Percentiles rank a stretch among this genome's conserved stretches.
These are phyloP conservation scores for Podospora bellae-mahoneyi DNA, from an alignment of 495 filamentous ascomycete species.

Conservation along the genomic window DNA sequence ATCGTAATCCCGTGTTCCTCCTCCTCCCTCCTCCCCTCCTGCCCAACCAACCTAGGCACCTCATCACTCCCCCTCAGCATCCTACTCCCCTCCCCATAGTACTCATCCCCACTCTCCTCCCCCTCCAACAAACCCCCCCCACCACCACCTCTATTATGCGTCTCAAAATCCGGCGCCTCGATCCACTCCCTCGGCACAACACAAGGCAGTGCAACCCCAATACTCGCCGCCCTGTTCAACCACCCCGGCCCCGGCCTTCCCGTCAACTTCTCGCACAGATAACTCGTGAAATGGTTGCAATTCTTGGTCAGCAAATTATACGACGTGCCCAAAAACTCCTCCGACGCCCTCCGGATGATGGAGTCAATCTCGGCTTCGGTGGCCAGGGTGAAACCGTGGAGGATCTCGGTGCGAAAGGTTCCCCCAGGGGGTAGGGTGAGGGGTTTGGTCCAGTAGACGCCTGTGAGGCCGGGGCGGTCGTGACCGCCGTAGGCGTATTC, in stretches of 20 bases:
- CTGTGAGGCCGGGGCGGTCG: slow-evolving; percentile 59
- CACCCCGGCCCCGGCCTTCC: slow-evolving; percentile 61
- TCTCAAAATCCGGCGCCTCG: slow-evolving; percentile 67
- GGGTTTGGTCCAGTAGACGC: slow-evolving; percentile 76
- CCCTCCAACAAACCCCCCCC: slow-evolving; percentile 55
- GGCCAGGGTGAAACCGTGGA: slow-evolving; percentile 68
- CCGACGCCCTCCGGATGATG: slow-evolving; percentile 60
- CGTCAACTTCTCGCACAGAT: slow-evolving; percentile 64
- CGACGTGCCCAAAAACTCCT: slow-evolving; percentile 62
- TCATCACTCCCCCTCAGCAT: slow-evolving; percentile 32
- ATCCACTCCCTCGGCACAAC: slow-evolving; percentile 79
- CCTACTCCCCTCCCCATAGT: slow-evolving; percentile 16
- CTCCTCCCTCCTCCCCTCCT: slow-evolving; percentile 32
- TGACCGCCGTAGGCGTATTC: slow-evolving; percentile 87
- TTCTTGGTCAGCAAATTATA: slow-evolving; percentile 78
- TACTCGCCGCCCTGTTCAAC: slow-evolving; percentile 74
- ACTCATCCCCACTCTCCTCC: slow-evolving; percentile 39
- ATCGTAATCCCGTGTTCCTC: slow-evolving; percentile 27
- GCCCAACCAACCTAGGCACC: slow-evolving; percentile 29
- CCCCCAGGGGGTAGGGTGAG: slow-evolving; percentile 65
- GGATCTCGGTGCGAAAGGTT: slow-evolving; percentile 63
- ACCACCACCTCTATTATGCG: slow-evolving; percentile 51
- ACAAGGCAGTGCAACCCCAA: slow-evolving; percentile 72
- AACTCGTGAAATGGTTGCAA: slow-evolving; percentile 77
- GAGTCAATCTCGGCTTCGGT: slow-evolving; percentile 61